Evolutionary conservation across 2,329 filamentous ascomycete species (phyloP).

Genomic region (Diatrype stigma): DNA sequence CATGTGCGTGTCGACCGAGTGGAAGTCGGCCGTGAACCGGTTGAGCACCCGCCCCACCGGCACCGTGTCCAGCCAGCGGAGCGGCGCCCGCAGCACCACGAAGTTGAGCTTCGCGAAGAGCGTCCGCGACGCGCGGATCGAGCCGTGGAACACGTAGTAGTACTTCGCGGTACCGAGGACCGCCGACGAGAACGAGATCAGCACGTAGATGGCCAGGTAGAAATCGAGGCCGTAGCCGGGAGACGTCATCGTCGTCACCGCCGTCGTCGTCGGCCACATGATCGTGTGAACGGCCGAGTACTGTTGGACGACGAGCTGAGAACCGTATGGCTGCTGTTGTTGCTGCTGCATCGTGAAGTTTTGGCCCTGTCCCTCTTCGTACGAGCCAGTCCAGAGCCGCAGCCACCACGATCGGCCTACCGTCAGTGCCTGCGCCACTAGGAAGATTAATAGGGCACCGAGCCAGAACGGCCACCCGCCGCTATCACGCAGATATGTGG

Average conservation of each 20-base stretch:
- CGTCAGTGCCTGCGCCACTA: conserved; percentile 49
- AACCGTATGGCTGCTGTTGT: conserved; percentile 33
- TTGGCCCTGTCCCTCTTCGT: conserved; percentile 34
- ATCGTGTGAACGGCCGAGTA: too few species aligned
- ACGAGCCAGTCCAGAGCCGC: conserved; percentile 55
- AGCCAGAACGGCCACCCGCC: conserved; percentile 61
- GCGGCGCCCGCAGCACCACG: conserved; percentile 64
- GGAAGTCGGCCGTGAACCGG: conserved; percentile 74
- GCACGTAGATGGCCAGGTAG: conserved; percentile 66
- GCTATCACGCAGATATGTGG: conserved; percentile 61
- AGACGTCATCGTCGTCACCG: too few species aligned
- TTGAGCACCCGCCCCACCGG: conserved; percentile 74
- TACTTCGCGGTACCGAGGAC: conserved; percentile 60
- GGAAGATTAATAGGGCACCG: conserved; percentile 48
- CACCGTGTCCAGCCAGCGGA: conserved; percentile 78
- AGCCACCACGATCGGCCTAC: conserved; percentile 63
- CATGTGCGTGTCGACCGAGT: conserved; percentile 65
- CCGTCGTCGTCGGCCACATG: too few species aligned
- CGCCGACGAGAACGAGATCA: conserved; percentile 52
- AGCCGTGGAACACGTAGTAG: conserved; percentile 59
- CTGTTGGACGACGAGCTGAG: conserved; percentile 45
- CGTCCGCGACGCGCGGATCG: conserved; percentile 62
- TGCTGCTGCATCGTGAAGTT: conserved; percentile 14
- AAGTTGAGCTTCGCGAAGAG: conserved; percentile 66
- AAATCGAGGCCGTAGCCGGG: conserved; percentile 39